Evolutionary conservation across 2,329 filamentous ascomycete species (phyloP), one percentile per base, ranked within the genome.

Genomic region (Scopulariopsis brevicaulis): DNA sequence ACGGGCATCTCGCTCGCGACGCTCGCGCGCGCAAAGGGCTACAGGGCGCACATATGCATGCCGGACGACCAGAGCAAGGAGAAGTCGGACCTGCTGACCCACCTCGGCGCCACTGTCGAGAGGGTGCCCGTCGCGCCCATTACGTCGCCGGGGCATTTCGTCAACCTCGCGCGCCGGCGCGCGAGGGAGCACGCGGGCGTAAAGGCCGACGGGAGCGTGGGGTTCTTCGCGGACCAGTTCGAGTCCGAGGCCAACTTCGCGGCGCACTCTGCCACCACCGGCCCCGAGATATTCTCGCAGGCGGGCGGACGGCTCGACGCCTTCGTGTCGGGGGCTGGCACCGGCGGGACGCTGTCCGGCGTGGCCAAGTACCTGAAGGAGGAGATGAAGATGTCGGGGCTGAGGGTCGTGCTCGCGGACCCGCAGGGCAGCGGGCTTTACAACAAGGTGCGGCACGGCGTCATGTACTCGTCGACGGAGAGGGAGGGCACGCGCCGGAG

Each of bases 191-290:
- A 97, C 68, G 89, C 86, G 0, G 73, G 70, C 0, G 46, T 48
- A 11, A 40, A 55, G n/a, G 62, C 56, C 4, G 82, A 83, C 64
- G 78, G 76, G 40, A 93, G 90, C 62, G 78, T 82, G 55, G 94
- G 94, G 24, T 92, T 96, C 73, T 99, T 97, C 69, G 91, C 93
- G 1, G 89, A 99, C 70, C 94, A 99, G 69, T 99, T 99, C 68
- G 94, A 99, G 74, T 93, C 88, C 28, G 77, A 83, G 55, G 89
- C 91, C 35, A 99, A 99, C 72, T 96, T 87, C 80, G 78, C 81
- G 53, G 92, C 94, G 1, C 94, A 99, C 73, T 84, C 86, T 65
- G 76, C 80, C 22, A 82, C 84, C 15, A 99, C 94, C 0, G 94
- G 94, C 0, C 94, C 93, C 0, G 94, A 99, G 74, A 94, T 99